Base-by-base conservation (phyloP, 805 yeast species). In the Pichia ethanolica region DNA sequence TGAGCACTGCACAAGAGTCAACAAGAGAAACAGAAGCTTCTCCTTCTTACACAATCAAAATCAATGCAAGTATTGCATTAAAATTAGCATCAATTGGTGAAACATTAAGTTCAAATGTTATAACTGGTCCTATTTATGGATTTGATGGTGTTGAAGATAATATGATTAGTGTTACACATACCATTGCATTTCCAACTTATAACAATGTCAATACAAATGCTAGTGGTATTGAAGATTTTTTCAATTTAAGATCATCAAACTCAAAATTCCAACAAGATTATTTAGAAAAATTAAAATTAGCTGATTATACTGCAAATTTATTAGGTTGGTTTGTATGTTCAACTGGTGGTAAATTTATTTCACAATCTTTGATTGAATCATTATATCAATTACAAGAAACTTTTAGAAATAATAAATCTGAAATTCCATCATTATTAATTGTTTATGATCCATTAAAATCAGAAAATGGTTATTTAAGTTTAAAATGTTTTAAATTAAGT, bases 241-340 rank as follows among this genome's bases (percentile, higher is more conserved):
- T 78, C 62, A 72, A 78, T 49, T 72, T 82, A 48, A 63, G 59
- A 46, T 76, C 79, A 60, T 73, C 81, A 56, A 86, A 88, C 51
- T 70, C 71, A 51, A 78, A 75, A 63, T 89, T 81, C 69, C 89
- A 84, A 64, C 77, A 75, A 46, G 89, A 83, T 43, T 72, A 85
- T 59, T 71, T 83, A 56, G 76, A 78, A 40, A 77, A 79, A 52
- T 75, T 87, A 54, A 78, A 73, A 59, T 75, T 73, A 48, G 77
- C 81, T 53, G 83, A 83, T 44, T 72, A 78, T 52, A 90, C 89
- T 42, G 73, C 80, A 40, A 86, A 82, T 61, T 74, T 82, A 52
- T 77, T 82, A 54, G 96, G 96, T 35, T 88, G 90, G 89, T 88
- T 86, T 69, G 79, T 86, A 62, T 73, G 84, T 41, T 74, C 89